Conservation (phyloP, 2,329 filamentous ascomycete genomes). For the Hymenoscyphus infarciens region DNA sequence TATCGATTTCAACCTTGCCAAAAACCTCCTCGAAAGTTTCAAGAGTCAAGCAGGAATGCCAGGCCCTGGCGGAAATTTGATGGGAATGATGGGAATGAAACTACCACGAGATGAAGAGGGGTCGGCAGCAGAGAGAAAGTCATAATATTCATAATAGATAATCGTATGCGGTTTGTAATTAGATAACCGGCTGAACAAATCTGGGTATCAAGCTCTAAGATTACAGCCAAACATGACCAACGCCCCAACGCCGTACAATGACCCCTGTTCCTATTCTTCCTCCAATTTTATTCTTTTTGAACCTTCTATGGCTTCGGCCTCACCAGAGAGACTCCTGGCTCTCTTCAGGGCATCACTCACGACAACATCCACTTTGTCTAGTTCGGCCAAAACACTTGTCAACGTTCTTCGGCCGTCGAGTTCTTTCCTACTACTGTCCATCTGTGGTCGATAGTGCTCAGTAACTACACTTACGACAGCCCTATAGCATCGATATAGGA, state of each 20-base stretch:
- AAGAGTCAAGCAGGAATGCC: constrained; percentile 83
- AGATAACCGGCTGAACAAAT: neutral
- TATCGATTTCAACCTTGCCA: constrained; percentile 82
- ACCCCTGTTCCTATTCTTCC: constrained; percentile 10
- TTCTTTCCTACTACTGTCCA: constrained; percentile 48
- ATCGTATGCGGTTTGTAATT: constrained; percentile 1
- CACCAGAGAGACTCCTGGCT: constrained; percentile 21
- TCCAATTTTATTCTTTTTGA: constrained; percentile 26
- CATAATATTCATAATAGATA: neutral
- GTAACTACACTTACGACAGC: constrained; percentile 49
- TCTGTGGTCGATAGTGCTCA: constrained; percentile 52
- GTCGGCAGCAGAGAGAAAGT: neutral
- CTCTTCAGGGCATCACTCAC: constrained; percentile 26
- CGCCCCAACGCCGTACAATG: constrained; percentile 2
- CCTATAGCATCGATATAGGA: constrained; percentile 58
- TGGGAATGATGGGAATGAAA: constrained; percentile 79
- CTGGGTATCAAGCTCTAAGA: constrained; percentile 2
- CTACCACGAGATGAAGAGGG: constrained; percentile 73
- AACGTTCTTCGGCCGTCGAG: constrained; percentile 51
- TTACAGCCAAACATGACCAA: neutral
- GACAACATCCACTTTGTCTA: constrained; percentile 39
- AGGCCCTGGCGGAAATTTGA: constrained; percentile 82
- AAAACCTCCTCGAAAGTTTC: constrained; percentile 88
- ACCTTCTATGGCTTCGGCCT: constrained; percentile 6
- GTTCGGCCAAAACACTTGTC: constrained; percentile 43